phyloP scores from a whole-genome alignment of 148 eudicot species.

The Rheum nobile region DNA sequence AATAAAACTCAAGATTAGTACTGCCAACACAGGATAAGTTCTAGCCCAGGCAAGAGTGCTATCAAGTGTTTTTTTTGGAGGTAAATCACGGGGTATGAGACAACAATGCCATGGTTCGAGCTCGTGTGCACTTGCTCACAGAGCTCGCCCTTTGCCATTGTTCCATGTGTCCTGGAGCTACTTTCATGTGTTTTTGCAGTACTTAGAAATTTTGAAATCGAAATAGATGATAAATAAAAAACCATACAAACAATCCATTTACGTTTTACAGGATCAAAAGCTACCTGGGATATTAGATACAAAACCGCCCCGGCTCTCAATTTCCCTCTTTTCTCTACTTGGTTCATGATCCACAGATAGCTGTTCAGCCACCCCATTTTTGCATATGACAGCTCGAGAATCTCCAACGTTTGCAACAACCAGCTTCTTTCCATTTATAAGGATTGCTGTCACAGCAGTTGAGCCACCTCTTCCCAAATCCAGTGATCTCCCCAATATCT shows the following conservation, averaged over 20 bases:
- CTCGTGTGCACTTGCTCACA: too few relatives aligned
- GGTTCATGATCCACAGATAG: conserved; percentile 73
- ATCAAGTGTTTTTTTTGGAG: too few relatives aligned
- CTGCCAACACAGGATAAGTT: neutral
- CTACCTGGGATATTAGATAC: conserved; percentile 82
- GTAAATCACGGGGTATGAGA: too few relatives aligned
- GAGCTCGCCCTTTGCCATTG: too few relatives aligned
- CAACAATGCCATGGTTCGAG: too few relatives aligned
- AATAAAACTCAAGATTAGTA: neutral
- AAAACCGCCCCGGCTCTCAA: conserved; percentile 68
- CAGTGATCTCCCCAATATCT: conserved; percentile 56
- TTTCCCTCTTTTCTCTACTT: conserved; percentile 58
- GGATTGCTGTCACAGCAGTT: conserved; percentile 79
- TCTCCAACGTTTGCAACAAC: conserved; percentile 84
- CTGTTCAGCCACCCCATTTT: conserved; percentile 51
- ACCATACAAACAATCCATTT: neutral
- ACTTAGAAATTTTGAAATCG: neutral
- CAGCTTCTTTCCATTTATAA: conserved; percentile 47
- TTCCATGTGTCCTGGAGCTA: too few relatives aligned
- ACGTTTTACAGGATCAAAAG: neutral
- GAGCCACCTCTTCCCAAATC: conserved; percentile 85
- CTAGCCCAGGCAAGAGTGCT: too few relatives aligned
- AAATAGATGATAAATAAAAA: neutral
- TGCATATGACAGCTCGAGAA: conserved; percentile 73
- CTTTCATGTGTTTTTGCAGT: neutral